phyloP scores from a whole-genome alignment of 176 grass and related monocot species.

The Oryza meyeriana region DNA sequence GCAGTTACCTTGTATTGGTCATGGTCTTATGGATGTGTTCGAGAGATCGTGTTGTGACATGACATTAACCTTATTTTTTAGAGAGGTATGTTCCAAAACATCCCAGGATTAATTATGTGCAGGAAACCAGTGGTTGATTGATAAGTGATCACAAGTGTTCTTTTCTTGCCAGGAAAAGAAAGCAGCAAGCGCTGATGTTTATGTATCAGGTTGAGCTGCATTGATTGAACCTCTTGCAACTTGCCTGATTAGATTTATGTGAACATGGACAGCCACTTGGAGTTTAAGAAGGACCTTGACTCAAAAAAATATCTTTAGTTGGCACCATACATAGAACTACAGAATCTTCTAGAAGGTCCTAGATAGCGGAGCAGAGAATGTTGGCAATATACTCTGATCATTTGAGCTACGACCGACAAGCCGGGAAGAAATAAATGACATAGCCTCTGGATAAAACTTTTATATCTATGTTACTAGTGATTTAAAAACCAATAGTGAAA shows the following conservation, averaged over 20 bases:
- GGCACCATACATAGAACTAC: not conserved
- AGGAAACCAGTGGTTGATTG: not conserved
- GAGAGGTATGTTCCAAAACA: not conserved
- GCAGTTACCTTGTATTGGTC: slow-evolving; percentile 10
- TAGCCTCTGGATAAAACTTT: too few species aligned
- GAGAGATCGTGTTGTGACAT: not conserved
- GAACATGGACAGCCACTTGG: slow-evolving; percentile 6
- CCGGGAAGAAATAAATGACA: too few species aligned
- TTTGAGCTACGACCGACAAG: too few species aligned
- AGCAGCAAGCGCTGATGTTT: not conserved
- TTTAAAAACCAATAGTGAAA: too few species aligned
- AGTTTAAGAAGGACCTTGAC: not conserved
- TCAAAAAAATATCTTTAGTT: not conserved
- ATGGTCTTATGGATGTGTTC: slow-evolving; percentile 1
- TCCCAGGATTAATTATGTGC: not conserved
- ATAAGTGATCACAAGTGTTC: slow-evolving; percentile 7
- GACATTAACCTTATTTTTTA: not conserved
- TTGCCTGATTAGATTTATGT: not conserved
- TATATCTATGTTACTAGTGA: too few species aligned
- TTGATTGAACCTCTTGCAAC: not conserved
- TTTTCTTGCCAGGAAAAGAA: slow-evolving; percentile 5
- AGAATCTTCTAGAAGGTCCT: not conserved
- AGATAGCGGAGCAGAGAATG: not conserved
- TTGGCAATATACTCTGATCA: too few species aligned
- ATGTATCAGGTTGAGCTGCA: not conserved